Conservation (phyloP, 1,284 basidiomycete species). For the Trametes pubescens region DNA sequence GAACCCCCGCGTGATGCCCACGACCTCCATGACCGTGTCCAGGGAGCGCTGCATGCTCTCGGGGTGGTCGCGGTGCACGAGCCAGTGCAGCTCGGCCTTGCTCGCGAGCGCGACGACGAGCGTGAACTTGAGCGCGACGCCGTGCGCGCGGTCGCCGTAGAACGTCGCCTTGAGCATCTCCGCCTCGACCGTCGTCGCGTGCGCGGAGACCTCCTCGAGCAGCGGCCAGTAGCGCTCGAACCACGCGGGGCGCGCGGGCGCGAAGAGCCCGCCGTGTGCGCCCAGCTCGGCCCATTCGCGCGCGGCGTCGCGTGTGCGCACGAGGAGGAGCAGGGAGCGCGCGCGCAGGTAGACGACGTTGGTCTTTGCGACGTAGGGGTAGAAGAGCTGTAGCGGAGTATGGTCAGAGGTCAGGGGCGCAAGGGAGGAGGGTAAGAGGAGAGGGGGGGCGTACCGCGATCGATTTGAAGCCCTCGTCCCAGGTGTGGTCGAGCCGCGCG, state of each 20-base stretch:
- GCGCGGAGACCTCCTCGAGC: slow-evolving; percentile 36
- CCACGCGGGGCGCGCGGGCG: slow-evolving; percentile 32
- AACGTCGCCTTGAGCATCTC: slow-evolving; percentile 38
- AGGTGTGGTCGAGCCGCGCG: slow-evolving; percentile 27
- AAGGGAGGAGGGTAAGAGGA: not conserved
- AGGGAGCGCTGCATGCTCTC: slow-evolving; percentile 34
- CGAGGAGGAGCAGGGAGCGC: slow-evolving; percentile 27
- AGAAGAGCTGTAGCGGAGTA: slow-evolving; percentile 25
- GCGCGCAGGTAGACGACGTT: slow-evolving; percentile 36
- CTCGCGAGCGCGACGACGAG: slow-evolving; percentile 36
- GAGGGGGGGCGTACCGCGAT: slow-evolving; percentile 28
- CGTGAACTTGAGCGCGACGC: slow-evolving; percentile 36
- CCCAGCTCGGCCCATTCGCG: slow-evolving; percentile 24
- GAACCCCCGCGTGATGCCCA: slow-evolving; percentile 35
- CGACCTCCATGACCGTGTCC: slow-evolving; percentile 34
- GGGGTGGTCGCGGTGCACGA: slow-evolving; percentile 29
- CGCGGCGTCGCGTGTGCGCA: slow-evolving; percentile 20
- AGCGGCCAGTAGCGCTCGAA: slow-evolving; percentile 40
- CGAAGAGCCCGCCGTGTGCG: slow-evolving; percentile 19
- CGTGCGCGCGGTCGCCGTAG: slow-evolving; percentile 30
- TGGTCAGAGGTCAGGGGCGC: not conserved
- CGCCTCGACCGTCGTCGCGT: slow-evolving; percentile 31
- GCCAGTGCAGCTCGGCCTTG: slow-evolving; percentile 37
- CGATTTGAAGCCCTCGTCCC: slow-evolving; percentile 33
- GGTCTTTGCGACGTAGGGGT: slow-evolving; percentile 32